These are phyloP conservation scores for Scedosporium dehoogii DNA, from an alignment of 2,329 filamentous ascomycete genomes.

Conservation along the genomic window DNA sequence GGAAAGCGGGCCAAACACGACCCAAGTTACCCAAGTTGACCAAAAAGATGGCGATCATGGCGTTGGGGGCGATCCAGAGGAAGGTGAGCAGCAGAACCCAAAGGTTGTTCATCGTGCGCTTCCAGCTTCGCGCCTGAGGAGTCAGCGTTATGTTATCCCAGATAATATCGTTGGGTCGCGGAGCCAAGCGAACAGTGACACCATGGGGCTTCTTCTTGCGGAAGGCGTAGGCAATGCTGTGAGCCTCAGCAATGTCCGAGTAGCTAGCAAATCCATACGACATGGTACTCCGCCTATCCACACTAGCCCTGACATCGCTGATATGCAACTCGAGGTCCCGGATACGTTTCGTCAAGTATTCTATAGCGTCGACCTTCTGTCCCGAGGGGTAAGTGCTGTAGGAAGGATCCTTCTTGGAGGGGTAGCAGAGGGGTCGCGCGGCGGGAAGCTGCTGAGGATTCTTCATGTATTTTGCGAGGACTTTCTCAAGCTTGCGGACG, in stretches of 20 bases:
- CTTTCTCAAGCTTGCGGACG: slow-evolving; percentile 72
- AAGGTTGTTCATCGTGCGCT: slow-evolving; percentile 67
- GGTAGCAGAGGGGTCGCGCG: slow-evolving; percentile 66
- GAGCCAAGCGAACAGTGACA: slow-evolving; percentile 67
- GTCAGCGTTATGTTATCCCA: slow-evolving; percentile 85
- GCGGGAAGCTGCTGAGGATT: slow-evolving; percentile 72
- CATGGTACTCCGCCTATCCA: slow-evolving; percentile 83
- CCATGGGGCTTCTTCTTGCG: slow-evolving; percentile 74
- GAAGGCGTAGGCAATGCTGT: slow-evolving; percentile 73
- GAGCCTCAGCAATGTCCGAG: slow-evolving; percentile 76
- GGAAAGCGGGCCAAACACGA: slow-evolving; percentile 68
- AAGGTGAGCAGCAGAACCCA: slow-evolving; percentile 77
- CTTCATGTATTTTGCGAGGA: slow-evolving; percentile 83
- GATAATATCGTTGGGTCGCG: slow-evolving; percentile 83
- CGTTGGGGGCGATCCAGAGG: slow-evolving; percentile 85
- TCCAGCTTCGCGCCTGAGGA: slow-evolving; percentile 58
- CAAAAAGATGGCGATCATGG: slow-evolving; percentile 87
- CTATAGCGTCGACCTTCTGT: slow-evolving; percentile 84
- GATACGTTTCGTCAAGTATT: slow-evolving; percentile 82
- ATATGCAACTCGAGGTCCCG: slow-evolving; percentile 73
- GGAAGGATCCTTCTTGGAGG: slow-evolving; percentile 68
- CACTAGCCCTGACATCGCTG: slow-evolving; percentile 66
- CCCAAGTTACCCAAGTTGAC: slow-evolving; percentile 77
- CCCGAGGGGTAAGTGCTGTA: slow-evolving; percentile 53
- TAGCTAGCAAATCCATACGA: slow-evolving; percentile 93